Conservation (phyloP, 192 early-diverging fungal genomes). For the Dispira parvispora region DNA sequence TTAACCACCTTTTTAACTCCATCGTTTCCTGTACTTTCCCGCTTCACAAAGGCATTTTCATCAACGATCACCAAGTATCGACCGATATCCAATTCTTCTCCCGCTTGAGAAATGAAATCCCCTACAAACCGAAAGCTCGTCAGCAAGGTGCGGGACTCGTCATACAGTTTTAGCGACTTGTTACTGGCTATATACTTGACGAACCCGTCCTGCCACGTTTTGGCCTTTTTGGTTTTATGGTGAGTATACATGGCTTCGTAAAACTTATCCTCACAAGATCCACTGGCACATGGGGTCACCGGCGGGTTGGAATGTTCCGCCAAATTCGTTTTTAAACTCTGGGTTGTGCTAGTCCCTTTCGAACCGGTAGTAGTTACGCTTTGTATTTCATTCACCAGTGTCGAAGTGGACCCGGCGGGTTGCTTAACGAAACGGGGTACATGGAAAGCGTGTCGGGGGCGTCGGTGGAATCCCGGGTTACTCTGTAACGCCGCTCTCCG, state of each 20-base stretch:
- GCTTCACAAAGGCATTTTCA: conserved; percentile 18
- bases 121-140: not conserved
- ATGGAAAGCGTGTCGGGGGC: no score
- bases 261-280: no score
- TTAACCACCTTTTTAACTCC: not conserved
- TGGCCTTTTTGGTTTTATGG: conserved; percentile 28
- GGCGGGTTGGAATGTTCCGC: no score
- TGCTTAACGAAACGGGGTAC: no score
- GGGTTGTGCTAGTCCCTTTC: no score
- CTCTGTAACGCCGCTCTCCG: no score
- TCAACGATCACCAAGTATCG: conserved; percentile 17
- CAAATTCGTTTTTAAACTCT: no score
- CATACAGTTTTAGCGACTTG: not conserved
- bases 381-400: no score
- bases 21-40: not conserved
- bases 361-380: no score
- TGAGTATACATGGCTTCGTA: conserved; percentile 27
- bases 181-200: not conserved
- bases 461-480: no score
- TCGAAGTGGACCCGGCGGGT: no score
- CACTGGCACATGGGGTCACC: no score
- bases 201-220: conserved; percentile 28
- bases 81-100: conserved; percentile 18
- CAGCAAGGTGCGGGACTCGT: not conserved
- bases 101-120: conserved; percentile 16